phyloP scores from a whole-genome alignment of 2,329 filamentous ascomycete species.

The Cryphonectria carpinicola region DNA sequence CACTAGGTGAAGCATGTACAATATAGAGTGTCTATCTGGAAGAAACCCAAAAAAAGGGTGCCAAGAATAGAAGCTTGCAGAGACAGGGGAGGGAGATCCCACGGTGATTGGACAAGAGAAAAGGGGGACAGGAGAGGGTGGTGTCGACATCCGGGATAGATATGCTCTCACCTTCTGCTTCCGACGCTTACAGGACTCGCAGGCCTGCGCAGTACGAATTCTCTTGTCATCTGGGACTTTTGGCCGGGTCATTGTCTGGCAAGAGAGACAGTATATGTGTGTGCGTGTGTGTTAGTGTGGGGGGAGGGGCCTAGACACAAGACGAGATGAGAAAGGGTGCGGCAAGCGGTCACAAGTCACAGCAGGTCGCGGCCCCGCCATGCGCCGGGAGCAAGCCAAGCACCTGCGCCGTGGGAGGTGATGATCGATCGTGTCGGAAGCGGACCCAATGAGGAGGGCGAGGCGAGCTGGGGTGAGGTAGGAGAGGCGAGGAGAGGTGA shows the following conservation, averaged over 20 bases:
- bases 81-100: neutral
- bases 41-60: neutral
- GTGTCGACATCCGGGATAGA: neutral
- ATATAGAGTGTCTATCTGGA: neutral
- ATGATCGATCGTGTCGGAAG: neutral
- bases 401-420: neutral
- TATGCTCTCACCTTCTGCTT: slow-evolving; percentile 65
- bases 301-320: neutral
- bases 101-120: neutral
- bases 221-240: slow-evolving; percentile 63
- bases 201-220: slow-evolving; percentile 66
- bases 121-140: neutral
- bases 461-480: neutral
- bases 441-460: neutral
- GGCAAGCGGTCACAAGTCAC: neutral
- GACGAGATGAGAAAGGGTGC: too few species aligned
- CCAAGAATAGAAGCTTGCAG: neutral
- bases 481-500: neutral
- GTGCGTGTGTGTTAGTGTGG: neutral
- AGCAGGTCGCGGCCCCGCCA: slow-evolving; percentile 8
- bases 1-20: neutral
- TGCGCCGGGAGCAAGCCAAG: neutral
- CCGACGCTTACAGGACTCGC: slow-evolving; percentile 66
- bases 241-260: slow-evolving; percentile 51
- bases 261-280: slow-evolving; percentile 9